Base-by-base conservation (phyloP, 2,329 filamentous ascomycete species). In the Penicillium sp. region DNA sequence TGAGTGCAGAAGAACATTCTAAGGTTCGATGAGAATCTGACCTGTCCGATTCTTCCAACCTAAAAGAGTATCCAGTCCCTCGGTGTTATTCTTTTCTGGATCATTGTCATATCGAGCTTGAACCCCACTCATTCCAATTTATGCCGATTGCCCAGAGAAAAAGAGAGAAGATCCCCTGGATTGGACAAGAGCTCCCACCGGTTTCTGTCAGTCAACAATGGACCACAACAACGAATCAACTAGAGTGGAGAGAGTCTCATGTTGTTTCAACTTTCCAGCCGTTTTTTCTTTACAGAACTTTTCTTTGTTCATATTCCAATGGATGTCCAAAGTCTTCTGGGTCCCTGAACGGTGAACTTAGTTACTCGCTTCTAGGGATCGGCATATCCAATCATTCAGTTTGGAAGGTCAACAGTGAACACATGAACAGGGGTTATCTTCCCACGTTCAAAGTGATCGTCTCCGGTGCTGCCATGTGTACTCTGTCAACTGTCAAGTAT, bases 331-430 rank as follows among this genome's bases (percentile, higher is more conserved):
- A 25, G 35, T 34, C 19, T 31, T 39, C 43, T 40, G 40, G 48
- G 39, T 27, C 40, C 49, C 36, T n/a, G n/a, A 50, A 18, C 16
- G 46, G 31, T 9, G 31, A 31, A 43, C 48, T 28, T 50, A 25
- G 27, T 51, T 37, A 14, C 33, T 46, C 31, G 41, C 41, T 42
- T 25, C 25, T 34, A 37, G 14, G 18, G 50, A 54, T 57, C 55
- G 55, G 44, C 48, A 49, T 31, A 33, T 45, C 47, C 42, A 47
- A 49, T 48, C 48, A 35, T 49, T 45, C 27, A n/a, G 34, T 50
- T 46, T 39, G 41, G 44, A 57, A 50, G 49, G 53, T 49, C 44
- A 44, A 38, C 37, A 46, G 53, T 49, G 41, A 44, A 38, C 37
- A 46, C 29, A 28, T 43, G 33, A 31, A 31, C 29, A 31, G 29